Evolutionary conservation across 176 grass and related monocot genomes (phyloP).

Genomic region (bread wheat (Triticum aestivum)): IWGSC_CS_RefSeq_v2.1 NC_057795.1:120034185-120034684

Average conservation of each 20-base stretch:
- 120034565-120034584: conserved; percentile 64
- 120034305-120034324: not conserved
- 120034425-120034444: conserved; percentile 61
- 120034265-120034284: not conserved
- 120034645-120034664: not conserved
- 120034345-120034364: not conserved
- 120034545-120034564: not conserved
- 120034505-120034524: conserved; percentile 49
- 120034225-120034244: not conserved
- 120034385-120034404: not conserved
- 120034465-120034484: conserved; percentile 14
- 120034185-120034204: conserved; percentile 26
- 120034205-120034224: conserved; percentile 26
- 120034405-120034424: conserved; percentile 51
- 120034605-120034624: conserved; percentile 58
- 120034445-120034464: not conserved
- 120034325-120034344: not conserved
- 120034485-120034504: conserved; percentile 43
- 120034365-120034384: not conserved
- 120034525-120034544: not conserved
- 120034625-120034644: conserved; percentile 63
- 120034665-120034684: conserved; percentile 52
- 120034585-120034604: conserved; percentile 51
- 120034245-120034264: not conserved
- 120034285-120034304: not conserved